Base-by-base conservation (phyloP, 1,139 yeast genomes). In the Diutina siamensis region DNA sequence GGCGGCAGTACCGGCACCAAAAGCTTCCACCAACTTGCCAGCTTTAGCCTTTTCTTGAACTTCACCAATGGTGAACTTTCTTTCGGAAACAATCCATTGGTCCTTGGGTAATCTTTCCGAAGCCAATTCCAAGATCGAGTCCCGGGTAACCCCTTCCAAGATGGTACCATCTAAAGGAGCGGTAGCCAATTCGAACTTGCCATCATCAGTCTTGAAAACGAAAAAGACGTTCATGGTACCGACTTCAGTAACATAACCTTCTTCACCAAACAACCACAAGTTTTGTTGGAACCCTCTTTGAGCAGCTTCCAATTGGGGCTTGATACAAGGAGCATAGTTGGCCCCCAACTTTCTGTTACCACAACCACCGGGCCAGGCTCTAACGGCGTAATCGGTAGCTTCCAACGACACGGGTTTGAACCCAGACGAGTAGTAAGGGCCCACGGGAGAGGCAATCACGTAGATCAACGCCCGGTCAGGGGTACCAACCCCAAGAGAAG, bases 301-400 rank as follows among this genome's bases (percentile, higher is more conserved):
- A 46, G 95, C 95, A 45, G 98, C 97, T 65, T 80, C 78, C 55
- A 77, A 68, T 68, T 86, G 96, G 28, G 97, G 97, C 58, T 77
- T 74, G 58, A 89, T 78, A 63, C 96, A 85, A 48, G 97, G 96
- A 40, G 97, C 97, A 61, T 92, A 92, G 70, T 92, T 92, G 50
- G 96, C 97, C 63, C 98, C 98, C 57, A 92, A 77, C 69, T 92
- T 92, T 66, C 79, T 82, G 73, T 88, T 82, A 65, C 98, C 98
- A 52, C 81, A 88, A 62, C 97, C 98, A 58, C 96, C 96, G 57
- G 97, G 97, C 97, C 97, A 92, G 15, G 98, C 97, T 68, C 97
- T 83, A 22, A 89, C 92, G 44, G 95, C 95, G 55, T 85, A 80
- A 60, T 86, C 95, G 33, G 96, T 87, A 53, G 97, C 97, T 68